Conservation (phyloP, 129 eudicot species). For the Helianthus annuus region DNA sequence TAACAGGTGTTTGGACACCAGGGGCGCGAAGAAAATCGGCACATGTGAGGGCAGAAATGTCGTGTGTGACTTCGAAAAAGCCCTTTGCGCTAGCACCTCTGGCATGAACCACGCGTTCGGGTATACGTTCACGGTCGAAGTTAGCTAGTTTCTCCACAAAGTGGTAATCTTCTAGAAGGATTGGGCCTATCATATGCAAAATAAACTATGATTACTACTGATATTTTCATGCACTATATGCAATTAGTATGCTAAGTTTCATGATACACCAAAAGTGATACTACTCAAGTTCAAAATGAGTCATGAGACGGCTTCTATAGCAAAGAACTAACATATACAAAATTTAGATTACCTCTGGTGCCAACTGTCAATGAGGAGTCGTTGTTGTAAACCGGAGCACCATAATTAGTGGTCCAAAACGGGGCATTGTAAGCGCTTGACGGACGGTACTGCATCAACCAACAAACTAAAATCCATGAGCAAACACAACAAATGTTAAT, state of each 20-base stretch:
- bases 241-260: conserved; percentile 18
- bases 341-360: conserved; percentile 50
- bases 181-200: conserved; percentile 56
- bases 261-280: neutral
- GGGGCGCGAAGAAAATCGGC: conserved; percentile 90
- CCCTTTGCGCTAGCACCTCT: conserved; percentile 43
- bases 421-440: conserved; percentile 73
- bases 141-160: conserved; percentile 81
- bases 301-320: conserved; percentile 13
- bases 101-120: conserved; percentile 92
- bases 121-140: conserved; percentile 82
- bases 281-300: neutral
- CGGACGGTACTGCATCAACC: conserved; percentile 63
- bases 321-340: neutral
- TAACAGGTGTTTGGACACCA: conserved; percentile 83
- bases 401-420: conserved; percentile 68
- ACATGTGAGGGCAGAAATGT: conserved; percentile 67
- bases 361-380: conserved; percentile 67
- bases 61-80: conserved; percentile 30
- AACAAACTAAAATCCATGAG: conserved; percentile 20
- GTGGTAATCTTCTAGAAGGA: conserved; percentile 88
- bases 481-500: neutral
- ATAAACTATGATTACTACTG: neutral
- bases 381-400: conserved; percentile 75
- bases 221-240: conserved; percentile 5